phyloP scores from a whole-genome alignment of 768 basidiomycete genomes.

The Myochromella boudieri region DNA sequence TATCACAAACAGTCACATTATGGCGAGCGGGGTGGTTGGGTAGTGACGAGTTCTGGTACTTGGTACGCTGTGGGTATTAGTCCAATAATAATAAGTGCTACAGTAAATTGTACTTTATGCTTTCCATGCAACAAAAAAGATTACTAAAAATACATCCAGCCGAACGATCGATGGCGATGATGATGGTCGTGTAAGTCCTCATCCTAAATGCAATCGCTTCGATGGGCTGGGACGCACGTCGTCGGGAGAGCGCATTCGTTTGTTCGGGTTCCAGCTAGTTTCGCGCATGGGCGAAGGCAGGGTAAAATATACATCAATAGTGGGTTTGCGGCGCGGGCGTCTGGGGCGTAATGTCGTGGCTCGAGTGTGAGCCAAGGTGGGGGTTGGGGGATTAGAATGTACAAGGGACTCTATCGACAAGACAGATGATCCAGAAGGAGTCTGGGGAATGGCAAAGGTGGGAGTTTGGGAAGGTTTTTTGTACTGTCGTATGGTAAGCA shows the following conservation, averaged over 20 bases:
- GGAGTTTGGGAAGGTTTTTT: constrained; percentile 44
- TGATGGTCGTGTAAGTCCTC: constrained; percentile 6
- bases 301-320: constrained; percentile 48
- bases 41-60: too few species aligned
- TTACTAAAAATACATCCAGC: constrained; percentile 17
- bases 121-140: constrained; percentile 7
- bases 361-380: constrained; percentile 32
- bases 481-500: constrained; percentile 43
- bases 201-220: constrained; percentile 19
- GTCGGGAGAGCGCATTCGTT: constrained; percentile 23
- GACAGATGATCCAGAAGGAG: constrained; percentile 33
- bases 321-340: constrained; percentile 32
- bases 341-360: constrained; percentile 10
- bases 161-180: neutral
- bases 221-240: constrained; percentile 17
- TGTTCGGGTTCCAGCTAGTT: constrained; percentile 21
- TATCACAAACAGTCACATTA: too few species aligned
- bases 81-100: constrained; percentile 19
- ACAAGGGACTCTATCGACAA: constrained; percentile 68
- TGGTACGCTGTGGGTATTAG: constrained; percentile 7
- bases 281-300: constrained; percentile 22
- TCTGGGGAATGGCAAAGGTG: constrained; percentile 20
- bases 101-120: constrained; percentile 10
- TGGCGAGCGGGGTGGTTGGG: neutral
- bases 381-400: constrained; percentile 69